phyloP scores from a whole-genome alignment of 2,329 filamentous ascomycete species.

The Ustulina deusta region DNA sequence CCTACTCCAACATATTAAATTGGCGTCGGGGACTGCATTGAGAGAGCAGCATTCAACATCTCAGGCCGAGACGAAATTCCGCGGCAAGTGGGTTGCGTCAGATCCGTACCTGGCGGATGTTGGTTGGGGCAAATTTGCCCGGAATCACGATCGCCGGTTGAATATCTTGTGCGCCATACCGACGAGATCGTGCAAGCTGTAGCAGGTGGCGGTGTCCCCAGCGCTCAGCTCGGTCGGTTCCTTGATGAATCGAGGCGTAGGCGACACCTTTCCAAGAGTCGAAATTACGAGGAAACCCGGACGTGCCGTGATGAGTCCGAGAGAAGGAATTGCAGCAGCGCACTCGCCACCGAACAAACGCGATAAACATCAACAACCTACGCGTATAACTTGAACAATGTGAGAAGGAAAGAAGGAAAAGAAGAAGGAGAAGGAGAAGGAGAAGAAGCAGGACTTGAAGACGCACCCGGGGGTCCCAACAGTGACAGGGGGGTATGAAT shows the following conservation, averaged over 20 bases:
- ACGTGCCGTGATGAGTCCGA: neutral
- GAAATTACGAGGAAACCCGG: neutral
- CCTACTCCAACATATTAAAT: neutral
- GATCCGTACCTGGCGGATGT: neutral
- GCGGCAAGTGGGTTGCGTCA: neutral
- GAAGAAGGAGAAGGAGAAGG: neutral
- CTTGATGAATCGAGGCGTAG: too few species aligned
- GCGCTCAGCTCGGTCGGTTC: neutral
- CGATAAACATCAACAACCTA: neutral
- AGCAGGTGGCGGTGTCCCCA: neutral
- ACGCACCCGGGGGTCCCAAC: neutral
- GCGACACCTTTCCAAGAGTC: neutral
- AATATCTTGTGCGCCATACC: neutral
- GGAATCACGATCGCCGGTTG: neutral
- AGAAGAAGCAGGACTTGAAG: neutral
- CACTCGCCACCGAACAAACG: neutral
- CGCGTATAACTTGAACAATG: neutral
- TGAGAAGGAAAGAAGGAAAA: neutral
- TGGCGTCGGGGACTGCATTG: neutral
- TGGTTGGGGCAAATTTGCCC: neutral
- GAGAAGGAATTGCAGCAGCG: neutral
- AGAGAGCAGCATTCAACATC: neutral
- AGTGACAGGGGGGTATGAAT: neutral
- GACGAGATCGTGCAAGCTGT: neutral
- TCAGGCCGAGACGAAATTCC: neutral